Evolutionary conservation across 2,329 filamentous ascomycete species (phyloP).

Genomic region (Ascochyta koolunga): DNA sequence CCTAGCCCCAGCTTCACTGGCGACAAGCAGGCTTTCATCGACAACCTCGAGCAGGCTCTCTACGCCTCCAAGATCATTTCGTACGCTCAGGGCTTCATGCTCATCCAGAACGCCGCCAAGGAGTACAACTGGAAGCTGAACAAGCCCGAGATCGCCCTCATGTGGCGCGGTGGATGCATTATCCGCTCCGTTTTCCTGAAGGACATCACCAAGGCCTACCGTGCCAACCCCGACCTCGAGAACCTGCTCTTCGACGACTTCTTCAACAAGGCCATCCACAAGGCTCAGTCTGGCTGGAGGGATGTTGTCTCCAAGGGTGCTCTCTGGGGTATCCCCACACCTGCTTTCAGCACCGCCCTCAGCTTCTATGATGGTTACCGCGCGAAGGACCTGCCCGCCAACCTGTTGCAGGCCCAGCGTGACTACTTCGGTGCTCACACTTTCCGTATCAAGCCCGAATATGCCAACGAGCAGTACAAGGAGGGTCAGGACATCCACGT

Average conservation of each 20-base stretch:
- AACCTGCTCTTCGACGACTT: slow-evolving; percentile 99
- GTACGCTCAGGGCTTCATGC: slow-evolving; percentile 99
- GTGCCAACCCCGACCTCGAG: slow-evolving; percentile 90
- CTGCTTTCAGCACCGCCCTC: slow-evolving; percentile 94
- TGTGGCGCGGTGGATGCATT: slow-evolving; percentile 99
- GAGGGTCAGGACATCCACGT: slow-evolving; percentile 91
- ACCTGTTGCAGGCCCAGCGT: slow-evolving; percentile 97
- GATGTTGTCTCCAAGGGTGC: slow-evolving; percentile 86
- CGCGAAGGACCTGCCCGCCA: slow-evolving; percentile 95
- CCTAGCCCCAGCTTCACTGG: slow-evolving; percentile 82
- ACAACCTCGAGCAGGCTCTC: slow-evolving; percentile 96
- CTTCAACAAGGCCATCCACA: slow-evolving; percentile 99
- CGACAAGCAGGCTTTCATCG: slow-evolving; percentile 90
- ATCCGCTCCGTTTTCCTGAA: slow-evolving; percentile 99
- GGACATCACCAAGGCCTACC: slow-evolving; percentile 98
- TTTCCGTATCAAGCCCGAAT: slow-evolving; percentile 61
- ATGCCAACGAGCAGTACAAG: slow-evolving; percentile 73
- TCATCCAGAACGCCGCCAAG: slow-evolving; percentile 97
- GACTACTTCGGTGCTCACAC: slow-evolving; percentile 89
- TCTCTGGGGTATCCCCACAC: slow-evolving; percentile 92
- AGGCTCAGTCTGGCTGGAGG: slow-evolving; percentile 70
- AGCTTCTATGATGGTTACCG: slow-evolving; percentile 99
- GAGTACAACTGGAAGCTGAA: slow-evolving; percentile 99
- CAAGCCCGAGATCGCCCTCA: slow-evolving; percentile 99
- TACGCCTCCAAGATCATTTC: slow-evolving; percentile 99